Evolutionary conservation across 179 eudicot genomes (phyloP).

Genomic region (Carnegiea gigantea): DNA sequence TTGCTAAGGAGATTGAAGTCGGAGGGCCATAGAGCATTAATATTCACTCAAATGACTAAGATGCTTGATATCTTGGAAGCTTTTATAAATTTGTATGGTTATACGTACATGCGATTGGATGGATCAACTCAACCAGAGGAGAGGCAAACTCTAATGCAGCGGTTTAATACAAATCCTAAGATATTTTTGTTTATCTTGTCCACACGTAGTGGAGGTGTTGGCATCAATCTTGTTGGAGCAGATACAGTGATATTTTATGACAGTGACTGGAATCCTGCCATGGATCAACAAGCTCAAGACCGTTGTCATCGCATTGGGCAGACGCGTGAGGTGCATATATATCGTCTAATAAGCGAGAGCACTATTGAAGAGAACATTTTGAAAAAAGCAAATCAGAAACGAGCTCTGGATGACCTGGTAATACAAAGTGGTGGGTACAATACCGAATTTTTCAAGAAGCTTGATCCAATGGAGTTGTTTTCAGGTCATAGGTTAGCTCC

Average conservation of each 20-base stretch:
- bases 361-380: constrained; percentile 97
- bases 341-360: constrained; percentile 88
- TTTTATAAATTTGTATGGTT: constrained; percentile 90
- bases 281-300: constrained; percentile 99
- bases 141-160: constrained; percentile 98
- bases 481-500: constrained; percentile 68
- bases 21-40: constrained; percentile 93
- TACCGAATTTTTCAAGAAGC: constrained; percentile 94
- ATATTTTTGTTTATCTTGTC: constrained; percentile 91
- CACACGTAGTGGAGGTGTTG: constrained; percentile 99
- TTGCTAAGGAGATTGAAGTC: constrained; percentile 80
- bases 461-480: constrained; percentile 97
- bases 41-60: constrained; percentile 99
- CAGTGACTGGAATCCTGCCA: constrained; percentile 99
- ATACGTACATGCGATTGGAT: constrained; percentile 98
- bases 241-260: constrained; percentile 99
- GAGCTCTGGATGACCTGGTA: constrained; percentile 96
- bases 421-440: constrained; percentile 99
- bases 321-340: constrained; percentile 98
- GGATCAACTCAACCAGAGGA: constrained; percentile 99
- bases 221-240: constrained; percentile 96
- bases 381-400: constrained; percentile 97
- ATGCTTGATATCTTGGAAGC: constrained; percentile 98
- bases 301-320: constrained; percentile 99
- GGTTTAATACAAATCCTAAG: constrained; percentile 97